Base-by-base conservation (phyloP, 331 rosid genomes). In the Telfairia occidentalis region DNA sequence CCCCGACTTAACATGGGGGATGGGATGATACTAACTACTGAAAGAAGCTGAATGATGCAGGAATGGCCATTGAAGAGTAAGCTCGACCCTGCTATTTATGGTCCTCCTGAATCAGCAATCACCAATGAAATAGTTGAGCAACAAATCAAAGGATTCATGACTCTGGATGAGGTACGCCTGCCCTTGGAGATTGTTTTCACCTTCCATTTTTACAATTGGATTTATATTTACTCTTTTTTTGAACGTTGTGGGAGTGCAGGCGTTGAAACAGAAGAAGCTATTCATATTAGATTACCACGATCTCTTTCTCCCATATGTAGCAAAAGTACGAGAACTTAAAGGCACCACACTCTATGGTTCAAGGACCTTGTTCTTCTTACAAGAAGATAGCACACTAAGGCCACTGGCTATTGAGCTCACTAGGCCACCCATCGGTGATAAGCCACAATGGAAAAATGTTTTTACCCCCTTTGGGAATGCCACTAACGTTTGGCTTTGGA, bases 1-100 rank as follows among this genome's bases (percentile, higher is more conserved):
- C n/a, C n/a, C n/a, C n/a, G n/a, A n/a, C n/a, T n/a, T n/a, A n/a
- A n/a, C n/a, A n/a, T n/a, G n/a, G n/a, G n/a, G n/a, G n/a, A n/a
- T n/a, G n/a, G n/a, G n/a, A n/a, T n/a, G n/a, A n/a, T n/a, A n/a
- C n/a, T n/a, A n/a, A n/a, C n/a, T n/a, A n/a, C n/a, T n/a, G n/a
- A n/a, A n/a, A n/a, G 38, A 50, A 67, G 5, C 34, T 21, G 10
- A 7, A 48, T 74, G 21, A 43, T 75, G 73, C 64, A 89, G 98
- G 96, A 94, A 84, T 94, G 98, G 97, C 98, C 98, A 76, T 15
- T 94, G 84, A 90, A 82, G 79, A 94, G 98, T 81, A 72, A 79
- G 70, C 84, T 91, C n/a, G 92, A 94, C 54, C 97, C 97, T 0
- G 16, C 76, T 9, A 37, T 88, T 34, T 91, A 89, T 82, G 97